Conservation (phyloP, 352 stramenopile genomes). For the Phytopythium aichiense region DNA sequence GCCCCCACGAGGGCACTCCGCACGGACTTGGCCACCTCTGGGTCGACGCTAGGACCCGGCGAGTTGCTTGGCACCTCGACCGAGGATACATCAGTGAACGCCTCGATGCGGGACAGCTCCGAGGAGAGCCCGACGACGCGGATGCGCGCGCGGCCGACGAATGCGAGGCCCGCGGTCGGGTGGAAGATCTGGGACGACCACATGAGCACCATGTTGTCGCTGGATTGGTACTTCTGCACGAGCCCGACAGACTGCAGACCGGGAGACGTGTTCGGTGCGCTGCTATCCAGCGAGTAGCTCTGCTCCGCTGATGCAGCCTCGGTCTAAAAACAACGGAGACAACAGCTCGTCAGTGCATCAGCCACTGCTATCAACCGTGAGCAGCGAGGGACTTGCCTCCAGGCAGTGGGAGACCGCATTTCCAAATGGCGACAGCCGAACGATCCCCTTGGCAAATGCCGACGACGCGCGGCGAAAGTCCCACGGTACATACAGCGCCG, state of each 20-base stretch:
- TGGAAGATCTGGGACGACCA: conserved; percentile 6
- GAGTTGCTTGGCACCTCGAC: background rate
- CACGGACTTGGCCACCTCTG: background rate
- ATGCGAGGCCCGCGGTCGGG: background rate
- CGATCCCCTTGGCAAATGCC: background rate
- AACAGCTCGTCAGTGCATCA: background rate
- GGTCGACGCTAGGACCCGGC: background rate
- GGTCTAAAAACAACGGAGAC: background rate
- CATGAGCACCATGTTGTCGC: conserved; percentile 1
- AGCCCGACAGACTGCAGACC: background rate
- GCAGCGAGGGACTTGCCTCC: background rate
- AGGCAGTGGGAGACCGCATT: background rate
- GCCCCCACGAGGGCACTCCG: background rate
- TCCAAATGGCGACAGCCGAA: background rate
- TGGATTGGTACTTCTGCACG: background rate
- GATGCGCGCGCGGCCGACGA: background rate
- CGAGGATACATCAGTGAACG: background rate
- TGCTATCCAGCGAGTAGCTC: background rate
- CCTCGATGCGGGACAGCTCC: background rate
- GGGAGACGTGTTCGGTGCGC: background rate
- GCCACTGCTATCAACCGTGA: background rate
- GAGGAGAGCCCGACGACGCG: background rate
- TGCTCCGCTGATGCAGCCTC: background rate
- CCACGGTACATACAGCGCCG: background rate
- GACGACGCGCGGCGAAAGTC: background rate